Evolutionary conservation across 768 basidiomycete species (phyloP).

Genomic region (Boletus reticuloceps): DNA sequence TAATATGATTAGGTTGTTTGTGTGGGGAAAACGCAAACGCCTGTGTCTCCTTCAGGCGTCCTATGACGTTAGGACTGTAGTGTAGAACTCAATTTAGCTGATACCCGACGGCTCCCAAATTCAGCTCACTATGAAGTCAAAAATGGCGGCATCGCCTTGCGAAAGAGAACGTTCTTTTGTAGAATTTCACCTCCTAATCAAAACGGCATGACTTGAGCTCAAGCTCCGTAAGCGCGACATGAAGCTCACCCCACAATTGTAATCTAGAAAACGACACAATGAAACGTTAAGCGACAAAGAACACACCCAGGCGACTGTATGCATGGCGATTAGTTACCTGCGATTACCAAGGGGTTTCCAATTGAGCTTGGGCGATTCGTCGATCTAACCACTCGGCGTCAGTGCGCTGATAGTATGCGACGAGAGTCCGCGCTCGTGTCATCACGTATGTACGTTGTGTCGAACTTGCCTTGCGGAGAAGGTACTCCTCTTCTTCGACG

Average conservation of each 20-base stretch:
- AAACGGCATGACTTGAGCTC: constrained; percentile 3
- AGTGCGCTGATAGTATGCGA: constrained; percentile 10
- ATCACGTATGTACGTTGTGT: neutral
- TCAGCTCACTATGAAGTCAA: constrained; percentile 59
- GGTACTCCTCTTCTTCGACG: constrained; percentile 72
- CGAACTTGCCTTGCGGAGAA: constrained; percentile 66
- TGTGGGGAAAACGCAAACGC: constrained; percentile 65
- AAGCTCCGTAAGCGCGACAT: neutral
- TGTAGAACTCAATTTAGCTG: constrained; percentile 3
- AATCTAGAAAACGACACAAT: constrained; percentile 40
- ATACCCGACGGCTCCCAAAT: constrained; percentile 3
- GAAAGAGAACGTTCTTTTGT: constrained; percentile 63
- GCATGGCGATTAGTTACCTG: constrained; percentile 5
- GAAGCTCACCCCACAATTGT: constrained; percentile 65
- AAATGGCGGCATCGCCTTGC: constrained; percentile 69
- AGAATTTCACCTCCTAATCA: constrained; percentile 70
- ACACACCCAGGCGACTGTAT: neutral
- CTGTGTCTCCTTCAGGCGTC: constrained; percentile 62
- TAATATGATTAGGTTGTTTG: constrained; percentile 79
- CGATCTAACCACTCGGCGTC: constrained; percentile 50
- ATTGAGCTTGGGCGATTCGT: constrained; percentile 71
- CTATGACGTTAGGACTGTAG: constrained; percentile 71
- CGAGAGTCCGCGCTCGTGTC: neutral
- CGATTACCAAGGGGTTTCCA: constrained; percentile 61
- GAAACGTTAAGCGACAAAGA: neutral